Base-by-base conservation (phyloP, 345 rosid species). In the Eucalyptus coolabah region DNA sequence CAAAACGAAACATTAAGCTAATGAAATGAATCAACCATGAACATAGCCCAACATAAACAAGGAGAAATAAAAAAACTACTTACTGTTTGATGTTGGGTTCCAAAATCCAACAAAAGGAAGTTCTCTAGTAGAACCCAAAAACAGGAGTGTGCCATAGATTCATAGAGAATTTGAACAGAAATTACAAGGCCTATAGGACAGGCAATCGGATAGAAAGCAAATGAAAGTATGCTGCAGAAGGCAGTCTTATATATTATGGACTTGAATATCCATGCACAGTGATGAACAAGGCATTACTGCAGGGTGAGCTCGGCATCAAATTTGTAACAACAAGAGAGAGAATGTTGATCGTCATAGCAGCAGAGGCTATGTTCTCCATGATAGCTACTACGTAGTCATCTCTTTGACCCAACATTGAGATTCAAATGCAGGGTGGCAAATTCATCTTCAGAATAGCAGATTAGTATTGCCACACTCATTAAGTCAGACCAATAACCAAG, bases 301-400 rank as follows among this genome's bases (percentile, higher is more conserved):
- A 53, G 24, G 24, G 9, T 53, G 59, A 53, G 24, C 59, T 53
- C 10, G 23, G 56, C 21, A 53, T 53, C 24, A 1, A 19, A 53
- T 53, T 53, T 53, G 56, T 17, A 53, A 53, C 63, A 56, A 24
- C 28, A 56, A 56, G 28, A 10, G 63, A 56, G 28, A 56, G 63
- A 9, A 9, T 23, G 12, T 56, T 0, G 1, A 56, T 56, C 28
- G 1, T 24, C 6, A 9, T 9, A 56, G 63, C 30, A 2, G 6
- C 63, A 0, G 30, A 10, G 63, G 63, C 6, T 24, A 10, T 56
- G 30, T 56, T 56, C 30, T 56, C 30, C 63, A 56, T 24, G 63
- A 56, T 23, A 9, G 13, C 30, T 56, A 56, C 63, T 24, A 10
- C 12, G 4, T 30, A 56, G 2, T 56, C 63, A 23, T 56, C 30